A percentile compares a stretch with the other conserved stretches of the same genome.
phyloP scores from a whole-genome alignment of 2,329 filamentous ascomycete species.

The Claviceps humidiphila region DNA sequence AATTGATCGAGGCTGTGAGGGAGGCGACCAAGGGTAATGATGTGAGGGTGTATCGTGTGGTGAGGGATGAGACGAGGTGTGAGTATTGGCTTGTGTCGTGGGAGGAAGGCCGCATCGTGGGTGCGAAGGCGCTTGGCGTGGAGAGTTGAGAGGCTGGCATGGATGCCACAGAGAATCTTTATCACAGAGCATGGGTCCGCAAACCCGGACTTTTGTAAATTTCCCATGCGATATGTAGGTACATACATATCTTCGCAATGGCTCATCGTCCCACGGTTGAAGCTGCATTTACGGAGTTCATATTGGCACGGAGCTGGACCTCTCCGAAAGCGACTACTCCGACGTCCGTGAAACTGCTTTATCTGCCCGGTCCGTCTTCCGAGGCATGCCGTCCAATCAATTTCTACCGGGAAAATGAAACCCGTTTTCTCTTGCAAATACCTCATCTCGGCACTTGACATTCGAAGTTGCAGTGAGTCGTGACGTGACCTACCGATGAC shows the following conservation, averaged over 20 bases:
- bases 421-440: background rate
- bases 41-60: slow-evolving; percentile 62
- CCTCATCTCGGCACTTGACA: background rate
- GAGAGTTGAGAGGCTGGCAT: slow-evolving; percentile 32
- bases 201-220: background rate
- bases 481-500: too few species aligned
- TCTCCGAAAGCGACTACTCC: too few species aligned
- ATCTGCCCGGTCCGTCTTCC: too few species aligned
- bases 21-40: slow-evolving; percentile 50
- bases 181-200: too few species aligned
- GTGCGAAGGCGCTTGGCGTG: slow-evolving; percentile 63
- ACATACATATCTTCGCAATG: background rate
- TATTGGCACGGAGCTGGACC: too few species aligned
- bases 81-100: slow-evolving; percentile 73
- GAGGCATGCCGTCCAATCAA: background rate
- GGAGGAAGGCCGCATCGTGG: slow-evolving; percentile 52
- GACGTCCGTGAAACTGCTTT: too few species aligned
- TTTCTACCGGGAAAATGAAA: background rate
- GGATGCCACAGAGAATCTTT: too few species aligned
- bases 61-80: slow-evolving; percentile 45
- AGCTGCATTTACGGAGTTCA: too few species aligned
- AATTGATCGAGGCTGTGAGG: slow-evolving; percentile 55
- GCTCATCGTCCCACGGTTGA: too few species aligned
- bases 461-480: too few species aligned
- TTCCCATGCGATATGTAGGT: background rate